Evolutionary conservation across 306 rosid species (phyloP), one percentile per base, ranked within the genome.

Genomic region (Quercus agrifolia): DNA sequence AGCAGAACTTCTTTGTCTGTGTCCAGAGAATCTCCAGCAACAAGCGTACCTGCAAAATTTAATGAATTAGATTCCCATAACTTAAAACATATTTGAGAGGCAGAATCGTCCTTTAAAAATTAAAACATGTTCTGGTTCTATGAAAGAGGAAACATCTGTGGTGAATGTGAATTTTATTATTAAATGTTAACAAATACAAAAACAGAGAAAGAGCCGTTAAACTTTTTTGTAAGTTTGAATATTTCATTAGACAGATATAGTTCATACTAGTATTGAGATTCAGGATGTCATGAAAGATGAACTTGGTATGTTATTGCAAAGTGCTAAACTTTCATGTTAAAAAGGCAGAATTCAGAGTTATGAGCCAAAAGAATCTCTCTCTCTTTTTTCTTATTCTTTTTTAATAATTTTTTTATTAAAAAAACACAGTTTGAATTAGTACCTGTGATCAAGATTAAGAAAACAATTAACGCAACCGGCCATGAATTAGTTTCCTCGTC

Each of bases 1-100:
- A 93, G 58, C 77, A 93, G 86, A 83, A 91, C 90, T 66, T 87
- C 85, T 76, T 4, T 88, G 85, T 93, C 97, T 56, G 83, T 81
- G 55, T 75, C 79, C 75, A 90, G 58, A 78, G 90, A 84, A 80
- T 91, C 90, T 75, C 89, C 97, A 2, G 70, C 62, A 21, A 88
- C 87, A 61, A 77, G 69, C 19, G 61, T 75, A 51, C 87, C 94
- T 83, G 56, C 7, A 35, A 71, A 74, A 23, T 51, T 18, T 55
- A 73, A 0, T 64, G 27, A 46, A 68, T 44, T 46, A 63, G 38
- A 75, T 13, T 63, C 74, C 69, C 44, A 38, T 38, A 38, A 38
- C 2, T 38, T 0, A 38, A 38, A 73, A 51, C 67, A 54, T 77
- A 35, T 35, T 19, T 66, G 19, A 62, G 74, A 46, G 54, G 80